Evolutionary conservation across 345 rosid genomes (phyloP), one percentile per base, ranked within the genome.

Genomic region (Sisymbrium irio): DNA sequence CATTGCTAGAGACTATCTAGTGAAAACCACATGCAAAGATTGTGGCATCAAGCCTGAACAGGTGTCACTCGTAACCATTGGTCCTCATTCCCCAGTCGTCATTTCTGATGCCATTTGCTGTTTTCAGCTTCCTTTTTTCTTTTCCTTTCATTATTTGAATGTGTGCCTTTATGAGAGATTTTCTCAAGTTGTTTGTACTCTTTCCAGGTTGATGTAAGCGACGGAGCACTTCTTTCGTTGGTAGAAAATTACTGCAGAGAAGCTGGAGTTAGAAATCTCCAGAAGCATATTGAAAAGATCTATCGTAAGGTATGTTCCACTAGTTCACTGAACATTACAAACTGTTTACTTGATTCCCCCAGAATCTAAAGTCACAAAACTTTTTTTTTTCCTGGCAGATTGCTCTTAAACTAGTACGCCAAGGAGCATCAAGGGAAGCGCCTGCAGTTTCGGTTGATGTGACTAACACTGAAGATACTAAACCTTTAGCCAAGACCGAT

Each of bases 211-310:
- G 90, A 86, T 71, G 82, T 90, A 66, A 93, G 89, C 7, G 89
- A 89, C 73, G 93, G 82, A 45, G 91, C 91, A 69, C 83, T 93
- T 76, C 93, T 87, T 79, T 83, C 76, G 39, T 86, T 93, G 56
- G 84, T 90, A 60, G 98, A 90, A 74, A 87, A 75, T 78, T 93
- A 93, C 80, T 93, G 98, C 80, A 83, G 96, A 84, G 97, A 93
- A 84, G 92, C 92, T 25, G 98, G 98, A 59, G 97, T 93, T 58
- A 63, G 98, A 66, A 90, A 90, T 86, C 96, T 93, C 74, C 98
- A 87, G 71, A 90, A 89, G 77, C 94, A 91, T 1, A 91, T 91
- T 72, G 97, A 88, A 67, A 93, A 93, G 85, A 89, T 93, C 25
- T 89, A 90, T 70, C 98, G 97, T 37, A 93, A 90, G 96, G 44